Evolutionary conservation across 352 stramenopile genomes (phyloP).

Genomic region (Phytopythium aichiense): DNA sequence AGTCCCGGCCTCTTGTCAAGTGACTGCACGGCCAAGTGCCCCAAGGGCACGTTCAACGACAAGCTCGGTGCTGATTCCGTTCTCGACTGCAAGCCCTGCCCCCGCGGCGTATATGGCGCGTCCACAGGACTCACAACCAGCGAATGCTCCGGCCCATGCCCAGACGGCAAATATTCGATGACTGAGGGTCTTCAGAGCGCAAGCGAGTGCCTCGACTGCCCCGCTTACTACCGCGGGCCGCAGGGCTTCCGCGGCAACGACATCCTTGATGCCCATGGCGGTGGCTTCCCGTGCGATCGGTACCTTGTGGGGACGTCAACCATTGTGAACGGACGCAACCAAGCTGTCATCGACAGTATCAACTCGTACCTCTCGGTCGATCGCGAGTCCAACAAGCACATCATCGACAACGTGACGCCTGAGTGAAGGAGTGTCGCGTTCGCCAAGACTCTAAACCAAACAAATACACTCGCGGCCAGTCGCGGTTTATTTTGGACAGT

Average conservation of each 20-base stretch:
- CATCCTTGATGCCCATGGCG: conserved; percentile 23
- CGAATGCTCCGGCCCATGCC: conserved; percentile 54
- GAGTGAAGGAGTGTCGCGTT: neutral
- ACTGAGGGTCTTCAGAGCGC: conserved; percentile 41
- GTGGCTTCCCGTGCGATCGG: conserved; percentile 57
- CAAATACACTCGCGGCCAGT: neutral
- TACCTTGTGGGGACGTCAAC: conserved; percentile 45
- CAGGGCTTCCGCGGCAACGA: conserved; percentile 58
- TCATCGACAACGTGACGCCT: conserved; percentile 5
- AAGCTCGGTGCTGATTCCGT: conserved; percentile 46
- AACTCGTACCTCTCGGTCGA: neutral
- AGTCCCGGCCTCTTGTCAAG: conserved; percentile 54
- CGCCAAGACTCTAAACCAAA: neutral
- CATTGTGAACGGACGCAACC: conserved; percentile 27
- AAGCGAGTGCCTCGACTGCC: conserved; percentile 59
- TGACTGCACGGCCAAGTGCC: conserved; percentile 39
- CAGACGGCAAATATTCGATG: conserved; percentile 67
- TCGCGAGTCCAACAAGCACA: neutral
- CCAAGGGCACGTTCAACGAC: conserved; percentile 69
- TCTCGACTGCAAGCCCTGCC: conserved; percentile 62
- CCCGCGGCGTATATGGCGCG: conserved; percentile 56
- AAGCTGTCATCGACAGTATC: neutral
- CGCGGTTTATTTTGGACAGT: neutral
- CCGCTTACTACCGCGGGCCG: conserved; percentile 50
- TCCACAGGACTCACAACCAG: conserved; percentile 39